A percentile compares a stretch with the other conserved stretches of the same genome.
These are phyloP conservation scores for Acrocalymma vagum DNA, from an alignment of 2,329 filamentous ascomycete species.

Conservation along the genomic window DNA sequence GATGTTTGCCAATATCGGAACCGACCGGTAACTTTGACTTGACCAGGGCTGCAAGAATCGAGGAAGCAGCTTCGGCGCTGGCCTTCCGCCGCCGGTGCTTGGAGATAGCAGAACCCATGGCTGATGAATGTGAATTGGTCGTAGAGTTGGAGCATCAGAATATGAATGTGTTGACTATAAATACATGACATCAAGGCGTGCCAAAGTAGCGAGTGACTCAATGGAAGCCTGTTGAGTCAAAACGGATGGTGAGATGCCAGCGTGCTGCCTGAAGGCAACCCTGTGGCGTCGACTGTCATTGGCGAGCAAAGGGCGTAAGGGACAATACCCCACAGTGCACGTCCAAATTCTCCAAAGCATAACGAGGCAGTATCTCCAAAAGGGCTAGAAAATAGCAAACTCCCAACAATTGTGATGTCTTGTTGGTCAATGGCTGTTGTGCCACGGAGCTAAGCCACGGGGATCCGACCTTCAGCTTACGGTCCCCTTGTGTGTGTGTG, in stretches of 20 bases:
- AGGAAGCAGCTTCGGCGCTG: constrained; percentile 26
- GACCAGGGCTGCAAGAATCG: constrained; percentile 13
- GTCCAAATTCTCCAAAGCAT: neutral
- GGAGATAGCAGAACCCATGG: constrained; percentile 39
- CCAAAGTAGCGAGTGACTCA: constrained; percentile 22
- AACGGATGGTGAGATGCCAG: constrained; percentile 14
- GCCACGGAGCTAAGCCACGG: neutral
- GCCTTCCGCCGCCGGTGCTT: constrained; percentile 27
- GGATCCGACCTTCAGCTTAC: neutral
- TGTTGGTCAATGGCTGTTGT: neutral
- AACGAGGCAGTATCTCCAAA: neutral
- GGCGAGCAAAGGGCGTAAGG: constrained; percentile 11
- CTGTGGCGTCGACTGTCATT: constrained; percentile 23
- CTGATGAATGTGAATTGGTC: constrained; percentile 2
- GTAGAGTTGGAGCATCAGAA: neutral
- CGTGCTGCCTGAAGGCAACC: constrained; percentile 40
- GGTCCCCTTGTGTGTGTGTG: neutral
- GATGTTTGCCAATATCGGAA: constrained; percentile 18
- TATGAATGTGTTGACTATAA: constrained; percentile 6
- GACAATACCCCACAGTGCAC: constrained; percentile 10
- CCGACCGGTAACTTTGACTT: no score
- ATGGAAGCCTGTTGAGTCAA: constrained; percentile 28
- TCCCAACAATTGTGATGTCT: neutral
- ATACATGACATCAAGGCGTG: constrained; percentile 3
- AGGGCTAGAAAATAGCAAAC: neutral